Conservation (phyloP, 1,284 basidiomycete genomes). For the Coniferiporia weirii region DNA sequence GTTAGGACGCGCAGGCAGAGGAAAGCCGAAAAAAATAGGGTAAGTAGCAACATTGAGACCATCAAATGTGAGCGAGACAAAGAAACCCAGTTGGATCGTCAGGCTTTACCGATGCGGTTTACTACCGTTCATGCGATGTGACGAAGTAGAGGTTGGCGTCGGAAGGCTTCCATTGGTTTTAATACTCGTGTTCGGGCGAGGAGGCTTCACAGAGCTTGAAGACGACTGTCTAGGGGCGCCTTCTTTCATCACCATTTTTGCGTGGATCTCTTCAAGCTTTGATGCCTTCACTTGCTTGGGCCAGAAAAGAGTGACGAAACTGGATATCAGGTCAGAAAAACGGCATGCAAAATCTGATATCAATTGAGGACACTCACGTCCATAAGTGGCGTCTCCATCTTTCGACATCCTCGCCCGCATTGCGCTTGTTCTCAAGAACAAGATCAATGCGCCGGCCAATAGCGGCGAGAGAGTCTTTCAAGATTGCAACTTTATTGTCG, state of each 20-base stretch:
- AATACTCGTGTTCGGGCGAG: slow-evolving; percentile 37
- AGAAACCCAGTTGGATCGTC: background rate
- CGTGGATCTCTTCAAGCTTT: slow-evolving; percentile 89
- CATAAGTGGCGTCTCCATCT: slow-evolving; percentile 93
- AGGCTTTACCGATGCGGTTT: slow-evolving; percentile 44
- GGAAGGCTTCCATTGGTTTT: slow-evolving; percentile 41
- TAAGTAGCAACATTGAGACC: background rate
- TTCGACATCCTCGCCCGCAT: slow-evolving; percentile 72
- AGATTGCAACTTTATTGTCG: slow-evolving; percentile 91
- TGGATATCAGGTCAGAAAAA: slow-evolving; percentile 29
- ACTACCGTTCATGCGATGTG: slow-evolving; percentile 41
- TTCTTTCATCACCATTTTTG: slow-evolving; percentile 88
- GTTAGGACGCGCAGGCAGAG: background rate
- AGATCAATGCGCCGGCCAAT: slow-evolving; percentile 91
- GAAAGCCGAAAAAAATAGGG: background rate
- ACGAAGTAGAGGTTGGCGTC: slow-evolving; percentile 25
- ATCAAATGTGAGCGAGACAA: background rate
- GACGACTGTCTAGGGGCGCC: slow-evolving; percentile 43
- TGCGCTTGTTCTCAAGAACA: slow-evolving; percentile 73
- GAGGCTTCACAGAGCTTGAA: slow-evolving; percentile 41
- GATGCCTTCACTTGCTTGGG: slow-evolving; percentile 92
- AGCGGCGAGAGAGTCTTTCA: slow-evolving; percentile 93
- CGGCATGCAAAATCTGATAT: background rate
- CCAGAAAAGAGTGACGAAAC: slow-evolving; percentile 95
- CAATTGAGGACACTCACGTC: slow-evolving; percentile 60